These are phyloP conservation scores for Candida smagusa DNA, from an alignment of 1,139 yeast species.

Conservation along the genomic window DNA sequence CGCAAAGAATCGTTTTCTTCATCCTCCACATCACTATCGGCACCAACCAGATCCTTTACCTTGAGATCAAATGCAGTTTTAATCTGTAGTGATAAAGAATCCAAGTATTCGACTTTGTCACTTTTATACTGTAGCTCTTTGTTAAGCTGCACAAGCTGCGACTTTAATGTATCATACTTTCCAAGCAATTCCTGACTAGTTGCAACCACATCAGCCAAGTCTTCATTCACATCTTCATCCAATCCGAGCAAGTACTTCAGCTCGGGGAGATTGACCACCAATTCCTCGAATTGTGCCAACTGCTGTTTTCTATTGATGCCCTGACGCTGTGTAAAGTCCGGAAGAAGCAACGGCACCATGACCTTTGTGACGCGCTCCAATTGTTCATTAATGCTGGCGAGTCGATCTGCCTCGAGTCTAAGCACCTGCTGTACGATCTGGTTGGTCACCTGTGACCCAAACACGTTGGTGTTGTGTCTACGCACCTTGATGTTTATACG, in stretches of 20 bases:
- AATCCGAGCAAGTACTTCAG: conserved; percentile 24
- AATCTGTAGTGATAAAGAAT: conserved; percentile 10
- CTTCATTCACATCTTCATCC: conserved; percentile 6
- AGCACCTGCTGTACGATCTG: conserved; percentile 37
- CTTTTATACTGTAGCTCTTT: conserved; percentile 21
- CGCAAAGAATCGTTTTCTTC: conserved; percentile 5
- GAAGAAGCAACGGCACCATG: conserved; percentile 30
- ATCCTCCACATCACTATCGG: conserved; percentile 22
- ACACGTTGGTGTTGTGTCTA: conserved; percentile 28
- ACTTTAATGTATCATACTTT: conserved; percentile 25
- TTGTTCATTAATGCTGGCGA: conserved; percentile 26
- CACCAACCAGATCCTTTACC: background rate
- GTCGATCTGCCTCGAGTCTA: conserved; percentile 30
- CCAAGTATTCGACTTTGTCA: conserved; percentile 28
- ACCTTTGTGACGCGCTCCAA: conserved; percentile 20
- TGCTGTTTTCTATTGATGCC: conserved; percentile 10
- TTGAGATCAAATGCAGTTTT: conserved; percentile 2
- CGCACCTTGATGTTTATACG: conserved; percentile 27
- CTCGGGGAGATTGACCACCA: conserved; percentile 34
- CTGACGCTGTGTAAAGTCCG: conserved; percentile 17
- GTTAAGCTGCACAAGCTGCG: conserved; percentile 13
- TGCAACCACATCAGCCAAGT: background rate
- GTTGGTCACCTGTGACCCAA: conserved; percentile 29
- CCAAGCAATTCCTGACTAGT: conserved; percentile 12
- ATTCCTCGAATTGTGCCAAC: conserved; percentile 18